Evolutionary conservation across 2,329 filamentous ascomycete genomes (phyloP).

Genomic region (Nectriaceae sp.): DNA sequence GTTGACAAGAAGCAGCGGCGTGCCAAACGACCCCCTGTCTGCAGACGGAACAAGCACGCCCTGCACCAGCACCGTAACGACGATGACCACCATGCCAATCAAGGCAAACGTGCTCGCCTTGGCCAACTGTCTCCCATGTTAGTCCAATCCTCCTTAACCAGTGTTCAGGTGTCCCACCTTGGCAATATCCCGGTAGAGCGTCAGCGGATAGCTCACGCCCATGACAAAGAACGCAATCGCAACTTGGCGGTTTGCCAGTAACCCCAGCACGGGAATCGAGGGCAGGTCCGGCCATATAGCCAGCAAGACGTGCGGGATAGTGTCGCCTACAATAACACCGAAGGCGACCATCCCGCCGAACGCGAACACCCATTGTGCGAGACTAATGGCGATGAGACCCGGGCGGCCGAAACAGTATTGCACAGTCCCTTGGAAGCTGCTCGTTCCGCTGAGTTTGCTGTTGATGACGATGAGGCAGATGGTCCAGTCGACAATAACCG

Average conservation of each 20-base stretch:
- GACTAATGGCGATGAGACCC: conserved; percentile 81
- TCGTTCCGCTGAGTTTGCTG: conserved; percentile 90
- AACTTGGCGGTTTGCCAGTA: conserved; percentile 78
- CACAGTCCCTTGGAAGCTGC: conserved; percentile 94
- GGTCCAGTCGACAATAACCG: conserved; percentile 92
- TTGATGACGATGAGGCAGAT: conserved; percentile 97
- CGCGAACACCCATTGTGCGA: conserved; percentile 97
- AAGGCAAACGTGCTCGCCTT: conserved; percentile 94
- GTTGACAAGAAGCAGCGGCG: conserved; percentile 75
- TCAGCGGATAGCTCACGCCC: conserved; percentile 86
- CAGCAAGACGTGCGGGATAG: conserved; percentile 85
- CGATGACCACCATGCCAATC: conserved; percentile 88
- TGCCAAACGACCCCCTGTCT: conserved; percentile 69
- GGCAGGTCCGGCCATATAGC: conserved; percentile 78
- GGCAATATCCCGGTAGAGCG: conserved; percentile 92
- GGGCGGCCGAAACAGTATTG: conserved; percentile 90
- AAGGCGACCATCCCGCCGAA: conserved; percentile 99
- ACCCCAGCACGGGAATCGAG: conserved; percentile 74
- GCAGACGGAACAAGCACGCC: conserved; percentile 73
- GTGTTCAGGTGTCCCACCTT: conserved; percentile 63
- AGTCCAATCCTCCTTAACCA: conserved; percentile 6
- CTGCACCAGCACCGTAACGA: conserved; percentile 85
- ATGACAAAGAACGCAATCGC: conserved; percentile 88
- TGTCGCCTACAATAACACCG: conserved; percentile 95
- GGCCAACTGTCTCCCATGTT: conserved; percentile 65